Evolutionary conservation across 2,329 filamentous ascomycete species (phyloP).

Genomic region (Aspergillus bombycis): DNA sequence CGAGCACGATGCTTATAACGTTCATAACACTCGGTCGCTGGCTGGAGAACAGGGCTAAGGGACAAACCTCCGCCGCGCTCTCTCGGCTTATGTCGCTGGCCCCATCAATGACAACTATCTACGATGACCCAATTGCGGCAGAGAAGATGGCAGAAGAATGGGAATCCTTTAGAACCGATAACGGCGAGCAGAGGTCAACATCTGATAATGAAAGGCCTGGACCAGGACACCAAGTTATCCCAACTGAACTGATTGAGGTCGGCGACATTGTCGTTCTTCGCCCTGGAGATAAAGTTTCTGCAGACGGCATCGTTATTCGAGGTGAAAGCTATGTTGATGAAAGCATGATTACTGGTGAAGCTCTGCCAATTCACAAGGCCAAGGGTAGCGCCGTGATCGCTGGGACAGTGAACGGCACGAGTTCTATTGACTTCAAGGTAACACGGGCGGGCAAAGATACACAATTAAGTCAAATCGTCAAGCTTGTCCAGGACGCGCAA

Average conservation of each 20-base stretch:
- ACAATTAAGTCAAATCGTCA: constrained; percentile 96
- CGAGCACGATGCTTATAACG: constrained; percentile 96
- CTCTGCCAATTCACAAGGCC: constrained; percentile 90
- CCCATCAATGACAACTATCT: constrained; percentile 96
- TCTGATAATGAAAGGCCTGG: constrained; percentile 46
- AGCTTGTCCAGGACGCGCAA: constrained; percentile 96
- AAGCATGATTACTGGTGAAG: constrained; percentile 98
- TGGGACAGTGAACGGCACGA: constrained; percentile 93
- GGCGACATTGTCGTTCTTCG: constrained; percentile 91
- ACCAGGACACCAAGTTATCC: constrained; percentile 78
- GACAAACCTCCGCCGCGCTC: constrained; percentile 91
- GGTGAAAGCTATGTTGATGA: constrained; percentile 95
- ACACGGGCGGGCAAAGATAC: constrained; percentile 92
- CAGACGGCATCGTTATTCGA: constrained; percentile 82
- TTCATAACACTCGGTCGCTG: constrained; percentile 91
- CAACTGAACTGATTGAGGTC: constrained; percentile 91
- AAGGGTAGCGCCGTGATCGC: constrained; percentile 81
- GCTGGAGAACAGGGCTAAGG: constrained; percentile 92
- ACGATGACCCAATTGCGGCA: constrained; percentile 88
- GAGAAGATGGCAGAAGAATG: constrained; percentile 86
- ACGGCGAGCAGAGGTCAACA: constrained; percentile 17
- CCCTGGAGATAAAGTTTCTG: constrained; percentile 94
- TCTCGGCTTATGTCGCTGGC: constrained; percentile 94
- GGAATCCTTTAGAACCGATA: constrained; percentile 45
- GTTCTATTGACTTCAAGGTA: constrained; percentile 88